Conservation (phyloP, 176 grass and related monocot species). For the Phragmites australis region DNA sequence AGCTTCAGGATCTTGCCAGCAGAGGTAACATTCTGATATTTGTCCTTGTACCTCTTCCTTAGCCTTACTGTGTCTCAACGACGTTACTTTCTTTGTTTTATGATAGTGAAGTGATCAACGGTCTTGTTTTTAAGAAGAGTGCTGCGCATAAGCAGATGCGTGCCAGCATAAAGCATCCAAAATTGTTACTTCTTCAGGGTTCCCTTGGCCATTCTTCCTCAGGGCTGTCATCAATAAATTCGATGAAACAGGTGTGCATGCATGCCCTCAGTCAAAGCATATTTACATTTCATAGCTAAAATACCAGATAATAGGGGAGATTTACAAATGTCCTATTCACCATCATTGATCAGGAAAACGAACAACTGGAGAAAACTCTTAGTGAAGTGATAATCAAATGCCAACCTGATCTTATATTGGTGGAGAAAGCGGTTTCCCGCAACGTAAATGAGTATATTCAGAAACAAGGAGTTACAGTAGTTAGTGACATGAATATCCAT, state of each 20-base stretch:
- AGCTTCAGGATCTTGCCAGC: conserved; percentile 63
- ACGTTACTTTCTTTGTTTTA: conserved; percentile 23
- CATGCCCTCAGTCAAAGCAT: conserved; percentile 11
- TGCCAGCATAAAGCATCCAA: conserved; percentile 56
- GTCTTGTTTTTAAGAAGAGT: conserved; percentile 96
- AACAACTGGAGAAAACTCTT: conserved; percentile 71
- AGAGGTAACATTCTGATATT: conserved; percentile 60
- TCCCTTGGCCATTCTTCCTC: conserved; percentile 50
- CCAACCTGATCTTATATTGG: conserved; percentile 77
- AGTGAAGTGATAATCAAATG: conserved; percentile 54
- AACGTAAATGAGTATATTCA: conserved; percentile 72
- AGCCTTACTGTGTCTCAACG: conserved; percentile 11
- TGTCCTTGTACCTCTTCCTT: conserved; percentile 7
- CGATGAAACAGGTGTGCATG: conserved; percentile 64
- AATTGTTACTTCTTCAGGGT: conserved; percentile 60
- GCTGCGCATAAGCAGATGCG: conserved; percentile 74
- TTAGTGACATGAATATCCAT: conserved; percentile 82
- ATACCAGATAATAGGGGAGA: conserved; percentile 7
- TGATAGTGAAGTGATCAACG: conserved; percentile 89
- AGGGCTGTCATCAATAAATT: conserved; percentile 66
- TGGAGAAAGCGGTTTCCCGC: conserved; percentile 85
- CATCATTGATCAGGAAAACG: conserved; percentile 66
- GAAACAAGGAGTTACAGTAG: conserved; percentile 71
- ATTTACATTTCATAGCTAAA: conserved; percentile 25
- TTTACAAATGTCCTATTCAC: conserved; percentile 31